phyloP scores from a whole-genome alignment of 495 filamentous ascomycete genomes.

The Letharia lupina region DNA sequence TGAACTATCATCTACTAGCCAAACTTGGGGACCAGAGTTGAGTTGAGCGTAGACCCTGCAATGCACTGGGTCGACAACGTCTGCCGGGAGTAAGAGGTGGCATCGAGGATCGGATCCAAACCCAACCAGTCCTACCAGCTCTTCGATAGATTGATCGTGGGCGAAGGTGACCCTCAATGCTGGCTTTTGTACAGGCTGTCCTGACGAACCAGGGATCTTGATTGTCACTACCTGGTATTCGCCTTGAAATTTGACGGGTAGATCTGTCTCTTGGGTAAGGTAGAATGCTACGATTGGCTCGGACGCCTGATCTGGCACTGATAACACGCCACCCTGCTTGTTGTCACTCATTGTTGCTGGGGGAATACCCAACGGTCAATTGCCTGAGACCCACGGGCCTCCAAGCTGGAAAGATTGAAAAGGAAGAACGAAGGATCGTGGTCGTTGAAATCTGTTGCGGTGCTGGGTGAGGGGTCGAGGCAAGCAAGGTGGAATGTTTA shows the following conservation, averaged over 20 bases:
- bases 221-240: not conserved
- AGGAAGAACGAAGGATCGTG: not conserved
- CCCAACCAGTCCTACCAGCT: not conserved
- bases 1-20: slow-evolving; percentile 2
- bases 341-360: not conserved
- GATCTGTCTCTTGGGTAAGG: not conserved
- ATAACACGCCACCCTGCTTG: not conserved
- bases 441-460: not conserved
- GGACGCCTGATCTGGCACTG: not conserved
- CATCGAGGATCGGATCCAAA: slow-evolving; percentile 5
- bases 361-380: not conserved
- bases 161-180: slow-evolving; percentile 1
- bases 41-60: slow-evolving; percentile 4
- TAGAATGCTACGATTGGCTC: slow-evolving; percentile 3
- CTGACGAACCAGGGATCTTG: not conserved
- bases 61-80: not conserved
- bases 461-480: not conserved
- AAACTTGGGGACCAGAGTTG: not conserved
- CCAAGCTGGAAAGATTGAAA: not conserved
- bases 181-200: not conserved
- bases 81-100: not conserved
- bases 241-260: not conserved
- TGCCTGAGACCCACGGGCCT: not conserved
- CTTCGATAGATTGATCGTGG: not conserved
- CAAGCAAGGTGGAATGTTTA: not conserved